These are phyloP conservation scores for Leucosporidium creatinivorum DNA, from an alignment of 768 basidiomycete genomes.

Conservation along the genomic window DNA sequence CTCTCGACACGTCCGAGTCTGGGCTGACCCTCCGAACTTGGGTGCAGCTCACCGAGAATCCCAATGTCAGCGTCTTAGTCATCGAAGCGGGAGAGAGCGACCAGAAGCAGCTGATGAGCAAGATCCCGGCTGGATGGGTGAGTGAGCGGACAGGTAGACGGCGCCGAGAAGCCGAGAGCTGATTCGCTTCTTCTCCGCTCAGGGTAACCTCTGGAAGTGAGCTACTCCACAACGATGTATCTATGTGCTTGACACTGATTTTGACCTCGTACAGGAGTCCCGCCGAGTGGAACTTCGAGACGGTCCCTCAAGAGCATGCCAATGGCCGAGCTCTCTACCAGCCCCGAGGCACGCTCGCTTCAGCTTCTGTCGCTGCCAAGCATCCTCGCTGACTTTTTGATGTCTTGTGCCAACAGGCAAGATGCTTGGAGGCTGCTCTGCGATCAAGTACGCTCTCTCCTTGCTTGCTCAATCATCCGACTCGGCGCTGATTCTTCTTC, in stretches of 20 bases:
- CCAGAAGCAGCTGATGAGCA: conserved; percentile 20
- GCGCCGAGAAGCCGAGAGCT: too few species aligned
- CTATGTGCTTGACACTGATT: too few species aligned
- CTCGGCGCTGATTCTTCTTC: too few species aligned
- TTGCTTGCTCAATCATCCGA: too few species aligned
- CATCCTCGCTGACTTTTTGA: too few species aligned
- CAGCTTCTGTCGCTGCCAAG: too few species aligned
- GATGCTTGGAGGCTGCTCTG: conserved; percentile 31
- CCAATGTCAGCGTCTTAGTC: conserved; percentile 19
- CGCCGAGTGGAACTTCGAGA: conserved; percentile 29
- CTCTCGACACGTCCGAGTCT: background rate
- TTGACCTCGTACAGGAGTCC: conserved; percentile 19
- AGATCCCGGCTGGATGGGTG: conserved; percentile 28
- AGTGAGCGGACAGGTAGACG: too few species aligned
- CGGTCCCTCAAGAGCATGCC: conserved; percentile 9
- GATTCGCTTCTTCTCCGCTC: too few species aligned
- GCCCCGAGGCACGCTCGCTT: conserved; percentile 12
- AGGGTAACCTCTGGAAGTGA: too few species aligned
- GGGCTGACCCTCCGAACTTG: too few species aligned
- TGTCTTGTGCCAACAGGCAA: too few species aligned
- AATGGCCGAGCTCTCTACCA: conserved; percentile 18
- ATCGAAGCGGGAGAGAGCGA: conserved; percentile 33
- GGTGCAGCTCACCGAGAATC: conserved; percentile 26
- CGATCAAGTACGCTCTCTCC: background rate
- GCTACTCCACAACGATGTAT: too few species aligned